Conservation (phyloP, 352 stramenopile species). For the Achlya hypogyna region DNA sequence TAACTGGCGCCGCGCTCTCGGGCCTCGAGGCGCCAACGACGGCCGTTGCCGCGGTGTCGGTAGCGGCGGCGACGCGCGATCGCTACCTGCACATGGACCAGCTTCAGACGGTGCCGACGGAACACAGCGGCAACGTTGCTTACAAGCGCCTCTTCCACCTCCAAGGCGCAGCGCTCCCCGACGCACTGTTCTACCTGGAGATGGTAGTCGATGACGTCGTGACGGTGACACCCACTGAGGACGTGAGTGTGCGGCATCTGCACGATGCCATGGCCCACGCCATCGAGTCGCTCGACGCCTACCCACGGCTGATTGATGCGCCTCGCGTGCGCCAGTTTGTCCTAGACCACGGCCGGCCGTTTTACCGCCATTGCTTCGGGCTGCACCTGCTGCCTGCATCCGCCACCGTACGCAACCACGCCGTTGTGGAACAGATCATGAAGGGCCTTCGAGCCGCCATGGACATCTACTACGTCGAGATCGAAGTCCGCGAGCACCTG, state of each 20-base stretch:
- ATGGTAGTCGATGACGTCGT: not conserved
- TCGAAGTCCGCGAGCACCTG: not conserved
- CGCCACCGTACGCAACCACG: not conserved
- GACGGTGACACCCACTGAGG: not conserved
- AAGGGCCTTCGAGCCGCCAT: not conserved
- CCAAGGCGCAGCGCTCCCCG: not conserved
- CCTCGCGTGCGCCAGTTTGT: not conserved
- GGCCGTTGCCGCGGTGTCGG: not conserved
- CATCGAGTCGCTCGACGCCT: not conserved
- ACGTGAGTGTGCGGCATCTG: not conserved
- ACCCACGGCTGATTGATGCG: not conserved
- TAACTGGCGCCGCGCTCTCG: not conserved
- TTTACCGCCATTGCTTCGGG: conserved; percentile 3
- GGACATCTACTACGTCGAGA: conserved; percentile 16
- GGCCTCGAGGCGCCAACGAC: not conserved
- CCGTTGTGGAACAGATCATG: not conserved
- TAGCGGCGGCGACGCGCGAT: not conserved
- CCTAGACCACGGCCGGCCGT: not conserved
- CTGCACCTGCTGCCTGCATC: not conserved
- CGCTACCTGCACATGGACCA: not conserved
- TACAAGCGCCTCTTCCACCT: conserved; percentile 15
- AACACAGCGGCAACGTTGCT: not conserved
- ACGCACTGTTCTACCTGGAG: not conserved
- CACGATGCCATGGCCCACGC: not conserved
- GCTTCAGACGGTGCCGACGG: not conserved